Conservation (phyloP, 2,329 filamentous ascomycete genomes). For the Xylaria sp. region DNA sequence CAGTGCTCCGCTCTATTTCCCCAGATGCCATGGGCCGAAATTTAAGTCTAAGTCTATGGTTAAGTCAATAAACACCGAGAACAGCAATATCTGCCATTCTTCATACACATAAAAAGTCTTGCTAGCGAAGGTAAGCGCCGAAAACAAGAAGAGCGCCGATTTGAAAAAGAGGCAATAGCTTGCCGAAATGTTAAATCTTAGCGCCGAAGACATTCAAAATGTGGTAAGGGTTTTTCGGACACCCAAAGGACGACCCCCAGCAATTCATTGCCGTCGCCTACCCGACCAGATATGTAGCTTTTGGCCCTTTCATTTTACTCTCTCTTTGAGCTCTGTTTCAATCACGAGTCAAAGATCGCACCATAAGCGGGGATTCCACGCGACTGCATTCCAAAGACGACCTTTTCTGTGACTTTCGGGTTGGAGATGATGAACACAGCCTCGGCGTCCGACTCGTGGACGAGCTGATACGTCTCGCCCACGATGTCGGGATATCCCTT, state of each 20-base stretch:
- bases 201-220: neutral
- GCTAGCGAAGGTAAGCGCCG: neutral
- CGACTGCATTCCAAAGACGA: constrained; percentile 75
- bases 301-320: neutral
- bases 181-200: neutral
- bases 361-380: constrained; percentile 75
- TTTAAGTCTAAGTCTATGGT: constrained; percentile 1
- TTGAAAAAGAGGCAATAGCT: neutral
- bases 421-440: constrained; percentile 81
- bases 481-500: constrained; percentile 68
- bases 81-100: neutral
- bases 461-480: constrained; percentile 62
- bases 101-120: neutral
- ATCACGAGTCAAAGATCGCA: constrained; percentile 72
- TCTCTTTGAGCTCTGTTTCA: neutral
- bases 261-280: too few relatives aligned
- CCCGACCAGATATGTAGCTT: neutral
- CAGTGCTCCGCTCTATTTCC: neutral
- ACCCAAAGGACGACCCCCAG: too few relatives aligned
- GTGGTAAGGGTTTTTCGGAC: too few relatives aligned
- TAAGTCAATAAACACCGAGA: neutral
- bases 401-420: constrained; percentile 72
- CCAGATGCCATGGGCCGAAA: neutral
- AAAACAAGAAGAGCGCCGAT: neutral
- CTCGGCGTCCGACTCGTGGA: constrained; percentile 68